These are phyloP conservation scores for Thymus mandschuricus DNA, from an alignment of 257 asterid genomes.

Conservation along the genomic window DNA sequence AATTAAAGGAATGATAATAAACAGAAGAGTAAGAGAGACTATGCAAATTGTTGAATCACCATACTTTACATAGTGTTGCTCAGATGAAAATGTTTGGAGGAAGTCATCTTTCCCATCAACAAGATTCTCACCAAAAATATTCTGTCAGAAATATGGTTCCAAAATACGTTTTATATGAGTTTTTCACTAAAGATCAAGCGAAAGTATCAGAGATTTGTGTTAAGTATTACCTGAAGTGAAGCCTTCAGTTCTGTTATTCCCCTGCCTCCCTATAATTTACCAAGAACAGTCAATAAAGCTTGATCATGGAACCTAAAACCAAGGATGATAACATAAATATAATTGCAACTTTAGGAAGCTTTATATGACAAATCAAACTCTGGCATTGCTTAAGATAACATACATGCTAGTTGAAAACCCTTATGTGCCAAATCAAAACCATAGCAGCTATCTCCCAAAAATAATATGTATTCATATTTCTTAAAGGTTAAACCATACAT, in stretches of 20 bases:
- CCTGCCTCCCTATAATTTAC: slow-evolving; percentile 70
- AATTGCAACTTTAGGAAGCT: slow-evolving; percentile 6
- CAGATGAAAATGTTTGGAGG: slow-evolving; percentile 76
- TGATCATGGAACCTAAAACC: slow-evolving; percentile 26
- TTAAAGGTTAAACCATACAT: slow-evolving; percentile 5
- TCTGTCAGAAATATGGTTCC: slow-evolving; percentile 46
- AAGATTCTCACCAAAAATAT: slow-evolving; percentile 85
- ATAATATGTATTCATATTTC: neutral
- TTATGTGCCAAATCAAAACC: too few species aligned
- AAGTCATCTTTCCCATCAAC: slow-evolving; percentile 79
- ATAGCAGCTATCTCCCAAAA: neutral
- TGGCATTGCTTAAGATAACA: neutral
- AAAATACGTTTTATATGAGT: slow-evolving; percentile 23
- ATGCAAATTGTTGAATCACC: slow-evolving; percentile 29
- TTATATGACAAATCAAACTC: slow-evolving; percentile 9
- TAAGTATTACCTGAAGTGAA: slow-evolving; percentile 66
- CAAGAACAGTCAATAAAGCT: slow-evolving; percentile 30
- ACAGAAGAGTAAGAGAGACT: slow-evolving; percentile 7
- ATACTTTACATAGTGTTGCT: slow-evolving; percentile 67
- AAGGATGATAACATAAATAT: neutral
- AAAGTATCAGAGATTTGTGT: neutral
- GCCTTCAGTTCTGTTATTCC: slow-evolving; percentile 88
- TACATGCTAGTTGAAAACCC: too few species aligned
- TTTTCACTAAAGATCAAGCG: slow-evolving; percentile 26
- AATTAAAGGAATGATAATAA: slow-evolving; percentile 10